Conservation (phyloP, 2,329 filamentous ascomycete species). For the Aspergillus flavus region DNA sequence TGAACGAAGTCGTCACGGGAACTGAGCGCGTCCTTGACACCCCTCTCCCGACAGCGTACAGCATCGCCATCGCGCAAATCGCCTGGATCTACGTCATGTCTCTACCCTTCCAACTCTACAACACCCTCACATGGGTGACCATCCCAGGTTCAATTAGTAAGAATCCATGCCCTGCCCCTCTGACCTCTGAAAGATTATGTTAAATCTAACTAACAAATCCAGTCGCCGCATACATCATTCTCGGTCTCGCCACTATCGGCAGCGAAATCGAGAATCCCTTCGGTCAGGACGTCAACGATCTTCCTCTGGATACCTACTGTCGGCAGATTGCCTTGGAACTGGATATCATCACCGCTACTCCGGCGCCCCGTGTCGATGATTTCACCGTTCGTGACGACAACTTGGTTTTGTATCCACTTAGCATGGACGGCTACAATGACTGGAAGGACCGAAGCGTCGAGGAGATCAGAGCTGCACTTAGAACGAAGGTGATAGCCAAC, state of each 20-base stretch:
- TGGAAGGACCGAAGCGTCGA: constrained; percentile 54
- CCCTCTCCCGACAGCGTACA: constrained; percentile 79
- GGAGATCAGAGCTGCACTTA: constrained; percentile 49
- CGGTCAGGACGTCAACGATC: constrained; percentile 79
- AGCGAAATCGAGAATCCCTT: constrained; percentile 86
- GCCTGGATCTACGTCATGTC: constrained; percentile 82
- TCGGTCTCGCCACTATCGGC: constrained; percentile 74
- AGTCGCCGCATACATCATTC: constrained; percentile 76
- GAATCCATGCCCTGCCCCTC: neutral
- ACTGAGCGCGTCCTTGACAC: constrained; percentile 80
- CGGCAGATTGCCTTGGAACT: constrained; percentile 73
- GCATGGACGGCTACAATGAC: constrained; percentile 49
- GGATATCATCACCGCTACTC: constrained; percentile 68
- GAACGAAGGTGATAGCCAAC: constrained; percentile 38
- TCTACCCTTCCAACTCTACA: constrained; percentile 77
- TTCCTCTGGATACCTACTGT: constrained; percentile 76
- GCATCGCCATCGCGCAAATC: constrained; percentile 82
- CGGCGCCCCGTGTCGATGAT: constrained; percentile 53
- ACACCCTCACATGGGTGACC: constrained; percentile 68
- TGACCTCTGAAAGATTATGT: no score
- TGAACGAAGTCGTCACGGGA: constrained; percentile 73
- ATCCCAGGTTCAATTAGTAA: constrained; percentile 71
- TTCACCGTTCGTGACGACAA: constrained; percentile 48
- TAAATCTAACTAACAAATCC: constrained; percentile 3
- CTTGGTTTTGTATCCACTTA: constrained; percentile 41